Base-by-base conservation (phyloP, 192 early-diverging fungal genomes). In the Coemansia javaensis region DNA sequence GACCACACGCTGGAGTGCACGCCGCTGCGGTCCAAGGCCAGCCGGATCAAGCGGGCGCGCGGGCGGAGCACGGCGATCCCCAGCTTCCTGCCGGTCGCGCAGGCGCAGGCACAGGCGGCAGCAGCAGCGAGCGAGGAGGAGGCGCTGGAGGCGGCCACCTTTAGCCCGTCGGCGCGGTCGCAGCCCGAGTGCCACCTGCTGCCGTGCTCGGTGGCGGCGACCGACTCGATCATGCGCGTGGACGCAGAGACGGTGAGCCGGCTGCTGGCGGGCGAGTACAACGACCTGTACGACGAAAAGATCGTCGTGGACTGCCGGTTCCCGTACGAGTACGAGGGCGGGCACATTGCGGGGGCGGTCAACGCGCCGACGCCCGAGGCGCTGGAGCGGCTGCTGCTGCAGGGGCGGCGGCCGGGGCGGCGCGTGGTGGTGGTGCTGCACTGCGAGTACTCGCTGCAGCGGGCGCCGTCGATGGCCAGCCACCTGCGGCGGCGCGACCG, bases 261-360 rank as follows among this genome's bases (percentile, higher is more conserved):
- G 23, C 75, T 93, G n/a, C 66, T 93, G 5, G 52, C 81, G 9
- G 89, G 90, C 28, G 47, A 74, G 35, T 88, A 71, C 71, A 56
- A 47, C 30, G 56, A 75, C 33, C 32, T 65, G 28, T 79, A 80
- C 58, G 83, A 88, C 47, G 69, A 83, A 24, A 66, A 74, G 50
- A 72, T 84, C 15, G 62, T 93, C 34, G 76, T 93, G 24, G 91
- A 93, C 62, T 90, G 88, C 53, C 83, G 91, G 12, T 93, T 87
- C 53, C 86, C 87, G 11, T 92, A 90, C 55, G 91, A 93, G 64
- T 91, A 82, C 56, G 75, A 84, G 44, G 90, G 89, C 32, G 91
- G 91, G 12, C 91, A 92, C 44, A 90, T 93, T 47, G 66, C 59
- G 6, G 68, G 75, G 0, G 90, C 91, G 0, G 67, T 69, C 27